Base-by-base conservation (phyloP, 805 yeast species). In the Metschnikowia henanensis region DNA sequence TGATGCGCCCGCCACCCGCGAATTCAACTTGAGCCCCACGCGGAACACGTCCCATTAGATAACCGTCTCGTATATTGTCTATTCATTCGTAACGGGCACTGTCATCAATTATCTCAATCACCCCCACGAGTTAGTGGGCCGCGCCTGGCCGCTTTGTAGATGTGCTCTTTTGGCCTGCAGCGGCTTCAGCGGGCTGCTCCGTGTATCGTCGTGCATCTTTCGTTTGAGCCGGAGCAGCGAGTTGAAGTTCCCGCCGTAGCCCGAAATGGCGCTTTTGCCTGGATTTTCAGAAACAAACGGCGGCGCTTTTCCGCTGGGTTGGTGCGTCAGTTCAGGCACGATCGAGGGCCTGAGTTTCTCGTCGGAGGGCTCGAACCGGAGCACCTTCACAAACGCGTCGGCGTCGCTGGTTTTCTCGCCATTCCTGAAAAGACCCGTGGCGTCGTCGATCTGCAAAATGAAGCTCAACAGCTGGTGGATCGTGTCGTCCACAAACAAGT, bases 361-460 rank as follows among this genome's bases (percentile, higher is more conserved):
- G 36, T 68, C 73, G 10, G 43, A 43, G 2, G 45, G 43, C 40
- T 62, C 68, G 34, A 62, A 64, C n/a, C 49, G 43, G 7, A 62
- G 34, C 5, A 62, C 61, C 32, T 57, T 53, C 9, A 61, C 61
- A 25, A 60, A 48, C 22, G 44, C 42, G 7, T 43, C 44, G 16
- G 48, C 55, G 37, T 41, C 51, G 6, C 41, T 45, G 7, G 39
- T 15, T 33, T 60, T 49, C 35, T 62, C 62, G 6, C 82, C 83
- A 12, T 73, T 75, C 41, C 77, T 74, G 62, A 76, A 83, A 17
- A 84, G 60, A 1, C 91, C 91, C 0, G 89, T 81, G 1, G 76
- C 62, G 52, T 84, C 90, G 40, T 70, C 67, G 20, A 84, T 68
- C 12, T 66, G 59, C 3, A 84, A 76, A 34, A 60, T 62, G 56